Evolutionary conservation across 345 rosid species (phyloP), one percentile per base, ranked within the genome.

Genomic region (Pelargonium nanum): DNA sequence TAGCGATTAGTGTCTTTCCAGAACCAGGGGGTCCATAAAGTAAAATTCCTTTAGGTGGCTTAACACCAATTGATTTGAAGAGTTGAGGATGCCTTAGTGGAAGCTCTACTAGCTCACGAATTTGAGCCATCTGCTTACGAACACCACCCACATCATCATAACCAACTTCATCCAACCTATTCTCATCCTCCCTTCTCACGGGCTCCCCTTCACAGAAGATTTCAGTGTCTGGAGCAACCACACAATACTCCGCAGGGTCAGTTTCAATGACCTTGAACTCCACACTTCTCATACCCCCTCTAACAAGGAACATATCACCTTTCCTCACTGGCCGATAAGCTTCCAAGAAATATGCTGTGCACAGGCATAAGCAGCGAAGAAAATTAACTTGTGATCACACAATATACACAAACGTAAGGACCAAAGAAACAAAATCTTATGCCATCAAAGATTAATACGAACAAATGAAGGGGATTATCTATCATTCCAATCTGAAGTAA

Each of bases 141-240:
- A 85, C 86, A 69, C 91, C 88, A 70, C 88, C 88, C 8, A 83
- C 92, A 66, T 85, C 92, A 79, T 85, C 92, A 74, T 85, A 85
- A 20, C 91, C 86, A 45, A 83, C 73, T 53, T 83, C 88, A 69
- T 85, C 81, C 64, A 83, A 71, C 64, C 86, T 83, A 6, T 83
- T 86, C 65, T 85, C 88, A 62, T 85, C 92, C 25, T 85, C 88
- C 72, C 88, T 81, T 69, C 76, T 79, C 26, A 85, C 65, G 4
- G 82, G 86, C 23, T 85, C 92, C 34, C 91, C 92, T 54, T 83
- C 88, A 28, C 86, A 85, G 79, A 83, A 85, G 48, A 85, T 77
- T 45, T 85, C 86, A 19, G 88, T 85, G 51, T 83, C 88, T 1
- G 88, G 86, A 28, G 91, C 84, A 12, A 85, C 91, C 54, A 85